Base-by-base conservation (phyloP, 495 filamentous ascomycete genomes). In the Penicillium desertorum region DNA sequence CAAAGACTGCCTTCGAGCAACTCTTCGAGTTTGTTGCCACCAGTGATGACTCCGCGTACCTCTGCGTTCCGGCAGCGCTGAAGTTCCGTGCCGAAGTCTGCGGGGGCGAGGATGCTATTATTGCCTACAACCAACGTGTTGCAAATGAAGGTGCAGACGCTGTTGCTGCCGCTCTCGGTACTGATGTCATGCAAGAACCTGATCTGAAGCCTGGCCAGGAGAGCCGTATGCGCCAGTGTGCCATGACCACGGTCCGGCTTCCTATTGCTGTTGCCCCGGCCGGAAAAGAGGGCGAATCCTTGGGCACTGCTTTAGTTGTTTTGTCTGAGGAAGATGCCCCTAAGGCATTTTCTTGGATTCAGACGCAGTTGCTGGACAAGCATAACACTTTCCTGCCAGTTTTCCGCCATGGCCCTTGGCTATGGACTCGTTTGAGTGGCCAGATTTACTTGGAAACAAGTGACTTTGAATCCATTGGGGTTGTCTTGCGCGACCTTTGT, bases 11-110 rank as follows among this genome's bases (percentile, higher is more conserved):
- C 0, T 96, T 90, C 59, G 82, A 89, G 17, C 72, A 73, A 3
- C 81, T 87, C 12, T 96, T 96, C 63, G 83, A 91, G 66, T 94
- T 89, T 57, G 78, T 88, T 14, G 91, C 86, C 2, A 96, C 90
- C 0, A 63, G 83, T 1, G 91, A 96, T 62, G 84, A 83, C 47
- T 76, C 81, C 5, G 82, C 90, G 0, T 92, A 86, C 51, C 68
- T 89, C 1, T 90, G 87, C 57, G 78, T 93, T 1, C 81, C 84
- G 3, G 87, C 88, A 3, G 83, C 87, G 0, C 72, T 96, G 22
- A 68, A 76, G 23, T 96, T 86, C 77, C 79, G 92, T 4, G 57
- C 75, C 22, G 74, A 83, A 39, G 75, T 90, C 39, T 82, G 88
- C 34, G 91, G 91, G 9, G 91, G 92, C 10, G 92, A 97, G 64